phyloP scores from a whole-genome alignment of 495 filamentous ascomycete species.

The Ascodesmis nigricans region DNA sequence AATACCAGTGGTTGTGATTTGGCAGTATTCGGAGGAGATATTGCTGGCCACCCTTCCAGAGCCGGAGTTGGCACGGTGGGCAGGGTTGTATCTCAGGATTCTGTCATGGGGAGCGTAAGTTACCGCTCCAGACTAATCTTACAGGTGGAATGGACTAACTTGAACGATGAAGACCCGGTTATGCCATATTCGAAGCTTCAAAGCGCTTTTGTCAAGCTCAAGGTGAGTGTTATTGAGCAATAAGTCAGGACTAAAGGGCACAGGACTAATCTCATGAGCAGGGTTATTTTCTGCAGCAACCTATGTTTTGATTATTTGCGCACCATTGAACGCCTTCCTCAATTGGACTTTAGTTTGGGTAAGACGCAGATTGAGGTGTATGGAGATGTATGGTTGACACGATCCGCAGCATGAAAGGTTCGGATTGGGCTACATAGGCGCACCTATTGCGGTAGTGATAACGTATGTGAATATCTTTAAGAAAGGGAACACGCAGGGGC shows the following conservation, averaged over 20 bases:
- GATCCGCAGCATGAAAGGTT: slow-evolving; percentile 33
- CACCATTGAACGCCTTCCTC: slow-evolving; percentile 41
- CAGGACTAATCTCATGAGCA: slow-evolving; percentile 1
- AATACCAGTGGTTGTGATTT: slow-evolving; percentile 39
- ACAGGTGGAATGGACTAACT: background rate
- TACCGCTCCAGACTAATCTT: background rate
- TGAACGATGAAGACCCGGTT: slow-evolving; percentile 28
- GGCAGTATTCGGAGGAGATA: slow-evolving; percentile 34
- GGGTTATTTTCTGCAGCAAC: slow-evolving; percentile 40
- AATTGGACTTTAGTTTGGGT: slow-evolving; percentile 52
- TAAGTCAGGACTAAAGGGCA: background rate
- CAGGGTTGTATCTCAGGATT: slow-evolving; percentile 44
- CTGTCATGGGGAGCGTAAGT: slow-evolving; percentile 34
- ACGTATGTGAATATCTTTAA: slow-evolving; percentile 22
- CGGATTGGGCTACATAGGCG: slow-evolving; percentile 58
- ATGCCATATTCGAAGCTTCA: slow-evolving; percentile 43
- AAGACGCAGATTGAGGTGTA: slow-evolving; percentile 4
- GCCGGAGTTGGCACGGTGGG: slow-evolving; percentile 35
- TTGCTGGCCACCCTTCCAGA: slow-evolving; percentile 39
- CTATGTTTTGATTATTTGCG: slow-evolving; percentile 40
- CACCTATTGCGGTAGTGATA: slow-evolving; percentile 62
- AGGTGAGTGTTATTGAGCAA: slow-evolving; percentile 22
- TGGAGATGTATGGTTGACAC: too few relatives aligned
- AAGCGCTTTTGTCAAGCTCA: slow-evolving; percentile 56
- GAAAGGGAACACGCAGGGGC: background rate